Evolutionary conservation across 495 filamentous ascomycete genomes (phyloP).

Genomic region (Umbilicaria muhlenbergii): DNA sequence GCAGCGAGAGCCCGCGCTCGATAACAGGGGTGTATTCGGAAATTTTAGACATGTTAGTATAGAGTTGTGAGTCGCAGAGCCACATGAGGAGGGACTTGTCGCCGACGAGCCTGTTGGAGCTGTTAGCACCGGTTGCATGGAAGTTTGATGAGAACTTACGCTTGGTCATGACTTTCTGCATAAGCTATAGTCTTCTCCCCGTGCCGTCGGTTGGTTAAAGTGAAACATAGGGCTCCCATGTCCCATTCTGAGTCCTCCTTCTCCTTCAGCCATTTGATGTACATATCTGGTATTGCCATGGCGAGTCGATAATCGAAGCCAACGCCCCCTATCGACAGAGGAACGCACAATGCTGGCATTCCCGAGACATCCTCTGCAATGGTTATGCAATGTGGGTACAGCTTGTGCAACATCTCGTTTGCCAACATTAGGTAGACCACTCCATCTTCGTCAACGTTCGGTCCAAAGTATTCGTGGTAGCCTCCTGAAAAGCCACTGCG

Average conservation of each 20-base stretch:
- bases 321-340: conserved; percentile 71
- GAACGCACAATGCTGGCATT: conserved; percentile 87
- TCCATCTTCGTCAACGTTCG: conserved; percentile 84
- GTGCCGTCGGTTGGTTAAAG: conserved; percentile 80
- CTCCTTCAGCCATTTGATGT: conserved; percentile 96
- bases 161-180: conserved; percentile 93
- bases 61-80: conserved; percentile 93
- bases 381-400: conserved; percentile 77
- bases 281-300: conserved; percentile 97
- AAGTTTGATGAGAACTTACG: conserved; percentile 41
- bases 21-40: conserved; percentile 77
- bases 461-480: conserved; percentile 96
- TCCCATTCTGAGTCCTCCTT: conserved; percentile 87
- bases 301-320: conserved; percentile 96
- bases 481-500: conserved; percentile 87
- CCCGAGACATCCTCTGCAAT: conserved; percentile 96
- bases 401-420: conserved; percentile 84
- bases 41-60: conserved; percentile 89
- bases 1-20: conserved; percentile 75
- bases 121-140: conserved; percentile 17
- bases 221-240: conserved; percentile 68
- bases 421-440: conserved; percentile 92
- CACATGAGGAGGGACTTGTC: conserved; percentile 96
- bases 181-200: conserved; percentile 99
- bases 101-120: conserved; percentile 59